A percentile compares a stretch with the other conserved stretches of the same genome.
Conservation (phyloP, 2,329 filamentous ascomycete species). For the Trichoderma sp. region DNA sequence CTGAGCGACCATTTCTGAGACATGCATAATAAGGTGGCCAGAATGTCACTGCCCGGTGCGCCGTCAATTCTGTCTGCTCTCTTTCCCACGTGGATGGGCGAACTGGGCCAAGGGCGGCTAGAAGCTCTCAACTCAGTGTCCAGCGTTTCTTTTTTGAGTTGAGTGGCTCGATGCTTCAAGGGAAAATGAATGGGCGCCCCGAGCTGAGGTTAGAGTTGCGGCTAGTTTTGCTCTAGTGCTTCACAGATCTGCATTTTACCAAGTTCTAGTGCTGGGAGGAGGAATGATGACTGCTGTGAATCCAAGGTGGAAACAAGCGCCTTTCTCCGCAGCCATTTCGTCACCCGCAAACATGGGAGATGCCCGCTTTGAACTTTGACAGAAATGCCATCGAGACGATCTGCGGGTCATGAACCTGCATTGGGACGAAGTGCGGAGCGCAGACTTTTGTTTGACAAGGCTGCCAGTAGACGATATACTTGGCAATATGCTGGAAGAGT, state of each 20-base stretch:
- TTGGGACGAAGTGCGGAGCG: background rate
- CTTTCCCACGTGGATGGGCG: constrained; percentile 3
- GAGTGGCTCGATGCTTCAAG: background rate
- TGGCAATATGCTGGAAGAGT: background rate
- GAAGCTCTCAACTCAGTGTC: background rate
- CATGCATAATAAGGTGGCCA: constrained; percentile 3
- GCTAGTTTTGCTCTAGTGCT: background rate
- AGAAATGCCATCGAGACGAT: background rate
- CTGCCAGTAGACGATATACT: too few species aligned
- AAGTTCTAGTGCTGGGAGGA: background rate
- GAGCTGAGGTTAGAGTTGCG: constrained; percentile 15
- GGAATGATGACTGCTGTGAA: background rate
- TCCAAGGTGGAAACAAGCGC: background rate
- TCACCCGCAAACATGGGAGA: background rate
- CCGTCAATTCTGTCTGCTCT: background rate
- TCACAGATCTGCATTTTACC: background rate
- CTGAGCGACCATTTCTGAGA: background rate
- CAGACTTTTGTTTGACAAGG: background rate
- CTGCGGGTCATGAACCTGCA: background rate
- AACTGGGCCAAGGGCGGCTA: background rate
- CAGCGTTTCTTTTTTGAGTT: background rate
- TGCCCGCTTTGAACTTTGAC: background rate
- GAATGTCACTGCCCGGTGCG: background rate
- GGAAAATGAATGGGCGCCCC: background rate
- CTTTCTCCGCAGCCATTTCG: background rate